Evolutionary conservation across 2,329 filamentous ascomycete species (phyloP).

Genomic region (Colletotrichum aenigma): DNA sequence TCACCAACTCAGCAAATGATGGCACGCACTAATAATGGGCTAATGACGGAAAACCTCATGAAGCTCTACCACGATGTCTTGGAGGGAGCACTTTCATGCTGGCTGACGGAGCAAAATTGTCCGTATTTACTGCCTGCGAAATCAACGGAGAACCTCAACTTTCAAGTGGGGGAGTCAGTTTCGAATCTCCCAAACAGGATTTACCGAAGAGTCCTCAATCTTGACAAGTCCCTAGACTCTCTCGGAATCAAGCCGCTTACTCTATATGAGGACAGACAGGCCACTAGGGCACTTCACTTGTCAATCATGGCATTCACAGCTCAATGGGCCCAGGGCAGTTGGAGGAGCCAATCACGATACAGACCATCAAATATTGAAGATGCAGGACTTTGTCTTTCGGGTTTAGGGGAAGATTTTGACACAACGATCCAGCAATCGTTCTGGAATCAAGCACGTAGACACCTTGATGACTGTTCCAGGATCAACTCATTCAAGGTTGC

Average conservation of each 20-base stretch:
- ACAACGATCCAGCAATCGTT: conserved; percentile 37
- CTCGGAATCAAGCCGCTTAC: conserved; percentile 44
- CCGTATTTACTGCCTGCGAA: conserved; percentile 38
- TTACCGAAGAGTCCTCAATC: conserved; percentile 51
- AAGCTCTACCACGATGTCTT: conserved; percentile 59
- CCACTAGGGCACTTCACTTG: conserved; percentile 49
- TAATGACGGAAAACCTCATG: conserved; percentile 48
- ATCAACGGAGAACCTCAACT: neutral
- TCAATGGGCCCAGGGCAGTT: conserved; percentile 50
- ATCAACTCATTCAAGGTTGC: conserved; percentile 41
- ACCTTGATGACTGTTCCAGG: conserved; percentile 36
- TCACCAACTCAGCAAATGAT: conserved; percentile 26
- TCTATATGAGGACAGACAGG: conserved; percentile 44
- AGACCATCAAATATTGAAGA: neutral
- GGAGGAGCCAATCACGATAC: conserved; percentile 17
- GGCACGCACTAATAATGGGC: conserved; percentile 30
- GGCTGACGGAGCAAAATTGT: conserved; percentile 57
- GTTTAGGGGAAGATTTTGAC: conserved; percentile 38
- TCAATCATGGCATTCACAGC: conserved; percentile 58
- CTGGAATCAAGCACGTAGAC: conserved; percentile 41
- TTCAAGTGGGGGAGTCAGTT: conserved; percentile 36
- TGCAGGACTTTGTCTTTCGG: neutral
- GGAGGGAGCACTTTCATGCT: conserved; percentile 57
- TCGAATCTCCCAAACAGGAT: conserved; percentile 43
- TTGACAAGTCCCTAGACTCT: conserved; percentile 47